Percentiles rank a stretch among this genome's conserved stretches.
phyloP scores from a whole-genome alignment of 2,329 filamentous ascomycete species.

The Arthrobotrys sphaeroides region DNA sequence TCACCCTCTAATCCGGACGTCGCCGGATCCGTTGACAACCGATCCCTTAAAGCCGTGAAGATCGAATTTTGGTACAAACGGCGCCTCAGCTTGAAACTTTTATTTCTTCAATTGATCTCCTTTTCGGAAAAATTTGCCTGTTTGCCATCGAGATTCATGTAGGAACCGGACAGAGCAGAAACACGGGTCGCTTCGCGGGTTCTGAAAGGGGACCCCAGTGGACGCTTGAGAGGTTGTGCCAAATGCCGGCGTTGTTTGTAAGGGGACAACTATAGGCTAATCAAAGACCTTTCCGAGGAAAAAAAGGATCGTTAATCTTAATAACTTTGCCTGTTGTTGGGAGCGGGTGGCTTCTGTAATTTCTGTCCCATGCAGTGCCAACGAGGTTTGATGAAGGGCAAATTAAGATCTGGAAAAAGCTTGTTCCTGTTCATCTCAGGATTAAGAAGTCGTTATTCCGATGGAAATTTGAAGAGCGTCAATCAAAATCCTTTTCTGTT shows the following conservation, averaged over 20 bases:
- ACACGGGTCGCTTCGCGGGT: conserved; percentile 33
- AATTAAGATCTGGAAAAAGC: conserved; percentile 35
- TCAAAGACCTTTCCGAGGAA: conserved; percentile 12
- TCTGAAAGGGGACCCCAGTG: conserved; percentile 7
- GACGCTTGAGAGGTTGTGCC: not conserved
- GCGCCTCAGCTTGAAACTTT: conserved; percentile 10
- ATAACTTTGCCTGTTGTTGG: conserved; percentile 37
- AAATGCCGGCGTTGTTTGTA: conserved; percentile 11
- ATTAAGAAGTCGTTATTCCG: conserved; percentile 16
- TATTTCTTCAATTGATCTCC: not conserved
- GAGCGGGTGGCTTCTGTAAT: conserved; percentile 19
- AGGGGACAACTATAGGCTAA: conserved; percentile 33
- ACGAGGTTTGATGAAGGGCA: conserved; percentile 15
- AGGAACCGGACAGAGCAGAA: conserved; percentile 11
- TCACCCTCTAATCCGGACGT: conserved; percentile 13
- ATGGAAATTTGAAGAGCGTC: conserved; percentile 36
- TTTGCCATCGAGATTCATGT: conserved; percentile 12
- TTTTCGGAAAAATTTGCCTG: conserved; percentile 40
- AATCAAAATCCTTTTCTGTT: conserved; percentile 41
- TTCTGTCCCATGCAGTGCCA: conserved; percentile 27
- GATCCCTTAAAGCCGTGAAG: conserved; percentile 12
- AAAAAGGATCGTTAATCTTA: conserved; percentile 48
- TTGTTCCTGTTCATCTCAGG: not conserved
- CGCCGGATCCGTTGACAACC: conserved; percentile 26
- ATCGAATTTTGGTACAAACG: conserved; percentile 5